These are phyloP conservation scores for Bothriochloa decipiens DNA, from an alignment of 176 grass and related monocot species.

Conservation along the genomic window DNA sequence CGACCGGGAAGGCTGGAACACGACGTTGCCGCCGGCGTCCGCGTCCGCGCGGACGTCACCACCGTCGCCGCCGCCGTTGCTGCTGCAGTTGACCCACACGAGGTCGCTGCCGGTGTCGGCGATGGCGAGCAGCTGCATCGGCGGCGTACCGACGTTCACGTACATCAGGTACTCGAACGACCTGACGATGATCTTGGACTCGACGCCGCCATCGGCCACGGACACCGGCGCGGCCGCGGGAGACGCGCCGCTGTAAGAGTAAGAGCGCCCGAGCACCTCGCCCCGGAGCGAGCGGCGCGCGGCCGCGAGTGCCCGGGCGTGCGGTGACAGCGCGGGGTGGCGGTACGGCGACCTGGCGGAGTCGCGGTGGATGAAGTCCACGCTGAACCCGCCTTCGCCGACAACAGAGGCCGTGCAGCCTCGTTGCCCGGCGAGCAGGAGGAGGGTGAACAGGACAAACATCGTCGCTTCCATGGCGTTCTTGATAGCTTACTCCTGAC, in stretches of 20 bases:
- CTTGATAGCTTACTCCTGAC: not conserved
- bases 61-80: not conserved
- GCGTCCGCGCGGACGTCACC: too few relatives aligned
- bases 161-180: slow-evolving; percentile 58
- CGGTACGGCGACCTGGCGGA: slow-evolving; percentile 55
- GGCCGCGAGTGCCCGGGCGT: slow-evolving; percentile 41
- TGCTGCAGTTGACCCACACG: slow-evolving; percentile 49
- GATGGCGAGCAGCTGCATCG: slow-evolving; percentile 42
- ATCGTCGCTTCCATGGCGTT: slow-evolving; percentile 43
- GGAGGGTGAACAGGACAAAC: slow-evolving; percentile 7
- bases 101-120: slow-evolving; percentile 79
- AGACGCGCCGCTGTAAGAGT: not conserved
- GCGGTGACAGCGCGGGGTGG: slow-evolving; percentile 35
- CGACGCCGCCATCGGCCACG: not conserved
- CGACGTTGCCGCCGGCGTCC: not conserved
- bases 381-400: slow-evolving; percentile 40
- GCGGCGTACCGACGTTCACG: slow-evolving; percentile 53
- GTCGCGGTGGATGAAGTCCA: slow-evolving; percentile 74
- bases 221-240: not conserved
- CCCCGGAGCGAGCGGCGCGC: slow-evolving; percentile 42
- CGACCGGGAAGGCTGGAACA: slow-evolving; percentile 42
- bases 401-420: not conserved
- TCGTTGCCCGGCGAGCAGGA: slow-evolving; percentile 4
- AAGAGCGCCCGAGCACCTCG: not conserved
- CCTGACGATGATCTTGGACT: slow-evolving; percentile 37